phyloP scores from a whole-genome alignment of 2,329 filamentous ascomycete species.

The Fusarium incarnatum region DNA sequence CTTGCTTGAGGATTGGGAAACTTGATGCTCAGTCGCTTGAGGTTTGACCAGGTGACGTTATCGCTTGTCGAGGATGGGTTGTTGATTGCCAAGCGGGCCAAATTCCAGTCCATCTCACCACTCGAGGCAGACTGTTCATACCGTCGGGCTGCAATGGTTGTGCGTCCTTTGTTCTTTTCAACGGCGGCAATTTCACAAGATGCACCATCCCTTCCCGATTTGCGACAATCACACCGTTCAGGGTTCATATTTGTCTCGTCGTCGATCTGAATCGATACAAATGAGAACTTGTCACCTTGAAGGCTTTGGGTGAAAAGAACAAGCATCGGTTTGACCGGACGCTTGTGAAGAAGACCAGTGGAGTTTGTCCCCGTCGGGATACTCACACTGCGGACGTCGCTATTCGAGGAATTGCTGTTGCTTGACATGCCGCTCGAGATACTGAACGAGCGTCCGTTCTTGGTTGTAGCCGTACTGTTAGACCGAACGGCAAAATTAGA shows the following conservation, averaged over 20 bases:
- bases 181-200: constrained; percentile 43
- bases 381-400: constrained; percentile 41
- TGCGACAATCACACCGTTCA: constrained; percentile 51
- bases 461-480: constrained; percentile 16
- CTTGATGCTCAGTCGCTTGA: constrained; percentile 49
- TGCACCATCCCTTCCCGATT: constrained; percentile 43
- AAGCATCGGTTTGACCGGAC: constrained; percentile 51
- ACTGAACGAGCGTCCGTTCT: constrained; percentile 37
- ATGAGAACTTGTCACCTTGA: constrained; percentile 37
- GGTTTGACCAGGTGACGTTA: constrained; percentile 39
- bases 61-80: constrained; percentile 42
- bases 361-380: constrained; percentile 44
- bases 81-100: constrained; percentile 48
- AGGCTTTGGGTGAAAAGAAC: constrained; percentile 50
- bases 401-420: constrained; percentile 45
- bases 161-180: constrained; percentile 46
- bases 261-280: constrained; percentile 50
- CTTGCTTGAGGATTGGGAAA: constrained; percentile 42
- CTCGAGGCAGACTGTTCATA: constrained; percentile 40
- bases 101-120: constrained; percentile 47
- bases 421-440: constrained; percentile 41
- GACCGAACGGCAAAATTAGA: constrained; percentile 15
- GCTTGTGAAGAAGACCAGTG: constrained; percentile 48
- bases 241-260: constrained; percentile 51
- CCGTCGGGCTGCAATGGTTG: constrained; percentile 43